phyloP scores from a whole-genome alignment of 495 filamentous ascomycete genomes.

The Barbatosphaeria neglecta region DNA sequence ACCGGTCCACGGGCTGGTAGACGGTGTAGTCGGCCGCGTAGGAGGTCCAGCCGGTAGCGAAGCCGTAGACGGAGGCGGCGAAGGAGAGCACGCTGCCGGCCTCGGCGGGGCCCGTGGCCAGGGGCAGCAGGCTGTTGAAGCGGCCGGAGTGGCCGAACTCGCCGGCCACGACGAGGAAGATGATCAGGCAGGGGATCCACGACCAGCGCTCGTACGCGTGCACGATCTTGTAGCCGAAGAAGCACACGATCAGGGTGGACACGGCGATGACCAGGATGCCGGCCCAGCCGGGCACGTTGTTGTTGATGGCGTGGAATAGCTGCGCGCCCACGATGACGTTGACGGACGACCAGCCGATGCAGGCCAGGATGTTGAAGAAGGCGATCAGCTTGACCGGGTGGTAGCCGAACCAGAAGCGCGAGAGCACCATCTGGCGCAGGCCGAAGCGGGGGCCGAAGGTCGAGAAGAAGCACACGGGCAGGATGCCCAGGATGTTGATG shows the following conservation, averaged over 20 bases:
- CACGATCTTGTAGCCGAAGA: constrained; percentile 74
- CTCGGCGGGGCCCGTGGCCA: constrained; percentile 45
- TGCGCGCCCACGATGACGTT: constrained; percentile 79
- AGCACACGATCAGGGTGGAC: constrained; percentile 57
- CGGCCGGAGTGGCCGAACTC: constrained; percentile 63
- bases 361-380: constrained; percentile 63
- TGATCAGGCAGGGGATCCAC: constrained; percentile 66
- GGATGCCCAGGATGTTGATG: constrained; percentile 63
- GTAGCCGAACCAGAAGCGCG: constrained; percentile 70
- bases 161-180: constrained; percentile 68
- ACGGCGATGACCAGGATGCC: constrained; percentile 68
- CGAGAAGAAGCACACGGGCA: constrained; percentile 70
- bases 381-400: constrained; percentile 63
- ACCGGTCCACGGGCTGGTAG: constrained; percentile 56
- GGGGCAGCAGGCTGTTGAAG: constrained; percentile 58
- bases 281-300: constrained; percentile 56
- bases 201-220: constrained; percentile 70
- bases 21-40: constrained; percentile 78
- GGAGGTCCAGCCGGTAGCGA: constrained; percentile 69
- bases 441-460: constrained; percentile 71
- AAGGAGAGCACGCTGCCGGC: constrained; percentile 59
- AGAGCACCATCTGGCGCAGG: constrained; percentile 77
- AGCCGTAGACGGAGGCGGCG: constrained; percentile 62
- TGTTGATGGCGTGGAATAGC: constrained; percentile 66
- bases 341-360: constrained; percentile 64